Percentiles rank a stretch among this genome's conserved stretches.
Conservation (phyloP, 805 yeast species). For the Saccharomycopsis sp. region DNA sequence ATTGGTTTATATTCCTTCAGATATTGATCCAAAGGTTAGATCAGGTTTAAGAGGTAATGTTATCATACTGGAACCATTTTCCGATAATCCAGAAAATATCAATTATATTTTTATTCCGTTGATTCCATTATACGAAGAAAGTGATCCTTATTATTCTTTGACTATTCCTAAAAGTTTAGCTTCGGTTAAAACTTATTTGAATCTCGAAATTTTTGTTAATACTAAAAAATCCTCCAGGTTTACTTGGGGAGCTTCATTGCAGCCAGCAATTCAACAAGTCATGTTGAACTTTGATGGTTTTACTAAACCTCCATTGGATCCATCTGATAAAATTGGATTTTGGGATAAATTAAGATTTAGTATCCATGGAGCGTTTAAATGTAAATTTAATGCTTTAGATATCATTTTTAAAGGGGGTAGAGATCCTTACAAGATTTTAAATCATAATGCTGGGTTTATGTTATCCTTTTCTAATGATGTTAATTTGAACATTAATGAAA, state of each 20-base stretch:
- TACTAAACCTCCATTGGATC: constrained; percentile 84
- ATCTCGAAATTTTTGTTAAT: constrained; percentile 42
- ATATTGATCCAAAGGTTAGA: constrained; percentile 21
- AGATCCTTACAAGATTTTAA: constrained; percentile 67
- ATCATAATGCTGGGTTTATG: constrained; percentile 64
- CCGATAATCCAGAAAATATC: constrained; percentile 38
- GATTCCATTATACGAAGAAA: constrained; percentile 34
- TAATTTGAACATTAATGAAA: constrained; percentile 46
- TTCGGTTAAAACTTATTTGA: constrained; percentile 60
- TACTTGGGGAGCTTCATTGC: constrained; percentile 79
- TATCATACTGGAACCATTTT: constrained; percentile 57
- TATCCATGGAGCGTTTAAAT: constrained; percentile 58
- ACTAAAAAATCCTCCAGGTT: constrained; percentile 52
- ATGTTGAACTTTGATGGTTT: constrained; percentile 73
- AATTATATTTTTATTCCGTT: constrained; percentile 56
- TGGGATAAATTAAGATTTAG: constrained; percentile 84
- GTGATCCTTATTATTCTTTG: constrained; percentile 39
- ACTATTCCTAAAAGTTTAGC: constrained; percentile 68
- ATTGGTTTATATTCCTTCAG: constrained; percentile 34
- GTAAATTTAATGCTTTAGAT: constrained; percentile 43
- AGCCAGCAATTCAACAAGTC: constrained; percentile 73
- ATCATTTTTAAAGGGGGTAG: constrained; percentile 63
- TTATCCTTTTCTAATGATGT: constrained; percentile 61
- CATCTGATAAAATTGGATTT: constrained; percentile 74
- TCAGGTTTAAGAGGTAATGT: constrained; percentile 45